Percentiles rank a stretch among this genome's conserved stretches.
Conservation (phyloP, 139 green algal genomes). For the Microglena sp. region DNA sequence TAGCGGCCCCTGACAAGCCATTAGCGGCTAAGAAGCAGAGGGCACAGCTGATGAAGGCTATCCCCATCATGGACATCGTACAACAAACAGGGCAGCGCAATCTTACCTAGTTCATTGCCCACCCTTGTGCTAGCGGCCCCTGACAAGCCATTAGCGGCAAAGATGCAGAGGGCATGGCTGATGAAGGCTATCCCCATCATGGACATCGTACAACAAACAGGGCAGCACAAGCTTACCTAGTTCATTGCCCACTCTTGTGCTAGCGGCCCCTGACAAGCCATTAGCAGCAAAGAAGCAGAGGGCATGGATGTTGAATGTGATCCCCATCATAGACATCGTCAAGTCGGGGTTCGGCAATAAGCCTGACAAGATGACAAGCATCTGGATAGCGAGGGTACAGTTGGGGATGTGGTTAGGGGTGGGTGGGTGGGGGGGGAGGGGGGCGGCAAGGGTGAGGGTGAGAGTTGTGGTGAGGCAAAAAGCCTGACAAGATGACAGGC, state of each 20-base stretch:
- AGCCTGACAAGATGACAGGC: too few species aligned
- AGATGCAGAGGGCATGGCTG: conserved; percentile 54
- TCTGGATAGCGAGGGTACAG: too few species aligned
- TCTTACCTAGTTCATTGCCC: conserved; percentile 53
- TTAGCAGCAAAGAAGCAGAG: conserved; percentile 60
- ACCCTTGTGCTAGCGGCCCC: conserved; percentile 44
- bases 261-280: conserved; percentile 35
- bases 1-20: conserved; percentile 34
- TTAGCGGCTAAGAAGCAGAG: not conserved
- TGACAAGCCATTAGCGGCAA: conserved; percentile 41
- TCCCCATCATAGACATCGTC: conserved; percentile 65
- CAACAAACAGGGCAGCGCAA: not conserved
- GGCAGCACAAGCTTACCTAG: conserved; percentile 40
- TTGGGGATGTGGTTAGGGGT: too few species aligned
- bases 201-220: too few species aligned
- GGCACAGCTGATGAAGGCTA: not conserved
- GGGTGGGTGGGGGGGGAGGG: too few species aligned
- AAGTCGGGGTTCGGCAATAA: conserved; percentile 40
- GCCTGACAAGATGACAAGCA: conserved; percentile 42
- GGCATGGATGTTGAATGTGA: conserved; percentile 56
- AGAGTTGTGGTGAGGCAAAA: not conserved
- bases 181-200: conserved; percentile 72
- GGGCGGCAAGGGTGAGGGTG: too few species aligned
- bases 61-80: not conserved
- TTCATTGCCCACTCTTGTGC: conserved; percentile 54